Percentiles rank a stretch among this genome's conserved stretches.
Evolutionary conservation across 257 asterid species (phyloP).

Genomic region (Penstemon eatonii): DNA sequence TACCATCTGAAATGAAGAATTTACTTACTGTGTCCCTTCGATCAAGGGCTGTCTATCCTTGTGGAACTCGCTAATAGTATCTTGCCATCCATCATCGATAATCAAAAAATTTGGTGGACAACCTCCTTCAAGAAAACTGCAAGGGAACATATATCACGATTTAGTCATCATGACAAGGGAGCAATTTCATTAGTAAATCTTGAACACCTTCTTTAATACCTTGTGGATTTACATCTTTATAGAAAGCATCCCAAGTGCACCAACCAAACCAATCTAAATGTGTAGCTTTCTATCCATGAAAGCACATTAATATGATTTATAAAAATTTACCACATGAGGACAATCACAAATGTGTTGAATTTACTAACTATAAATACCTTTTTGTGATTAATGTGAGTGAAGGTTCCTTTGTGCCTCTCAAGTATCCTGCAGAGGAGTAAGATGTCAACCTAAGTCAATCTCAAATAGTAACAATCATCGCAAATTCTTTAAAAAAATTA

Average conservation of each 20-base stretch:
- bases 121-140: constrained; percentile 48
- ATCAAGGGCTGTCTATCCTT: constrained; percentile 42
- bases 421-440: constrained; percentile 38
- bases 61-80: constrained; percentile 43
- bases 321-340: not conserved
- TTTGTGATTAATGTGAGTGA: constrained; percentile 41
- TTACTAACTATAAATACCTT: constrained; percentile 28
- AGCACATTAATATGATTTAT: constrained; percentile 5
- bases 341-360: not conserved
- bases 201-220: constrained; percentile 48
- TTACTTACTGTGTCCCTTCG: constrained; percentile 48
- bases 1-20: not conserved
- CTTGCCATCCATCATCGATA: constrained; percentile 76
- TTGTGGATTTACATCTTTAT: constrained; percentile 51
- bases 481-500: not conserved
- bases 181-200: not conserved
- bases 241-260: constrained; percentile 90
- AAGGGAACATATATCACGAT: not conserved
- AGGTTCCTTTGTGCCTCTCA: constrained; percentile 49
- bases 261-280: constrained; percentile 75
- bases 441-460: not conserved
- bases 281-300: constrained; percentile 38
- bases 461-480: not conserved
- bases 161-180: not conserved
- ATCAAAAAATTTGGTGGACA: constrained; percentile 49